Percentiles rank a stretch among this genome's conserved stretches.
phyloP scores from a whole-genome alignment of 352 stramenopile genomes.

The Globisporangium ultimum region DNA sequence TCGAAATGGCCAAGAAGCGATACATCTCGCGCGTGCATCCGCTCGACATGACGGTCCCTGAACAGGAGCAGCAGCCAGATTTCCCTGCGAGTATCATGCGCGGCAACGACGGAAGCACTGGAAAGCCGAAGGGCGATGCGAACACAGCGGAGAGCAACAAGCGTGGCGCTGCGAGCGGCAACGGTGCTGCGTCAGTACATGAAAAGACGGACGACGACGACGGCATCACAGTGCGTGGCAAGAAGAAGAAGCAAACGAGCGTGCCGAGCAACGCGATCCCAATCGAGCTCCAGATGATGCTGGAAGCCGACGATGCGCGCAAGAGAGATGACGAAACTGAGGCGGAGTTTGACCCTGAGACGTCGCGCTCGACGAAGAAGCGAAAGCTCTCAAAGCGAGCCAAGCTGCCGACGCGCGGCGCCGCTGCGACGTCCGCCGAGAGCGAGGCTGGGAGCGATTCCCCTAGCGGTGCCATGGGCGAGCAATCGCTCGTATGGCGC shows the following conservation, averaged over 20 bases:
- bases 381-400: slow-evolving; percentile 71
- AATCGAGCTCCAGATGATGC: slow-evolving; percentile 84
- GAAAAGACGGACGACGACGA: slow-evolving; percentile 39
- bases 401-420: slow-evolving; percentile 72
- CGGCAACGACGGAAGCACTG: slow-evolving; percentile 27
- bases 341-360: slow-evolving; percentile 55
- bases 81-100: slow-evolving; percentile 64
- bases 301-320: slow-evolving; percentile 65
- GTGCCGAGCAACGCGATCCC: slow-evolving; percentile 47
- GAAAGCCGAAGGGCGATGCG: slow-evolving; percentile 13
- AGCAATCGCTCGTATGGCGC: slow-evolving; percentile 80
- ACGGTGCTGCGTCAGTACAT: background rate
- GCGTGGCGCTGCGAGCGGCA: slow-evolving; percentile 5
- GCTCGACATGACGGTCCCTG: slow-evolving; percentile 68
- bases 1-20: slow-evolving; percentile 88
- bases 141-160: slow-evolving; percentile 14
- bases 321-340: slow-evolving; percentile 51
- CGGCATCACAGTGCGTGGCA: slow-evolving; percentile 71
- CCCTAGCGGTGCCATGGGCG: slow-evolving; percentile 31
- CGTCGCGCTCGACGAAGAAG: slow-evolving; percentile 44
- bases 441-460: slow-evolving; percentile 26
- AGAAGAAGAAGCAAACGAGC: slow-evolving; percentile 52
- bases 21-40: slow-evolving; percentile 86
- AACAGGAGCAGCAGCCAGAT: slow-evolving; percentile 54
- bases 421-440: slow-evolving; percentile 14